phyloP scores from a whole-genome alignment of 371 early-diverging fungal species.

The Encephalitozoon intestinalis region DNA sequence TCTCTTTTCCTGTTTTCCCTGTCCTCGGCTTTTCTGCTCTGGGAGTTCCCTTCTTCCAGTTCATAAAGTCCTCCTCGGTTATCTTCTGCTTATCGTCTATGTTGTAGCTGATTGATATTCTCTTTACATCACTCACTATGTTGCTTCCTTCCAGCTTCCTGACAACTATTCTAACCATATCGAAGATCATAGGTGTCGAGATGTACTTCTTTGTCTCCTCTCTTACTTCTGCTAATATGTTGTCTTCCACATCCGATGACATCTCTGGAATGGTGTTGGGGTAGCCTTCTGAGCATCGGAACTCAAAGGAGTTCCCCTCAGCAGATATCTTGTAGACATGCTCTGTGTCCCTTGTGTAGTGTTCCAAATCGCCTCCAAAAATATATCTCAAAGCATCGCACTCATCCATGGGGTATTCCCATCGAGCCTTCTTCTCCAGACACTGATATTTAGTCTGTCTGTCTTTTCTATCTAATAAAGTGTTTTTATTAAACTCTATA shows the following conservation, averaged over 20 bases:
- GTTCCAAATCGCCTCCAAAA: neutral
- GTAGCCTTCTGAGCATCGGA: neutral
- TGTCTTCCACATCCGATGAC: neutral
- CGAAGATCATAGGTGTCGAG: constrained; percentile 7
- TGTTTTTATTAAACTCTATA: too few relatives aligned
- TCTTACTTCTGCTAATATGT: neutral
- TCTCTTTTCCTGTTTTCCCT: constrained; percentile 1
- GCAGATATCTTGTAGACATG: neutral
- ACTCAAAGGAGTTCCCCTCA: neutral
- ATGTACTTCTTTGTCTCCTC: neutral
- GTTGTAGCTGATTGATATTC: neutral
- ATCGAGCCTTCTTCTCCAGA: too few relatives aligned
- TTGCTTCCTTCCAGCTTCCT: constrained; percentile 7
- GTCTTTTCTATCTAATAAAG: too few relatives aligned
- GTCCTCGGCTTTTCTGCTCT: neutral
- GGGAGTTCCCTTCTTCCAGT: neutral
- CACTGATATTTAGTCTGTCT: too few relatives aligned
- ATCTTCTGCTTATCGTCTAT: constrained; percentile 4
- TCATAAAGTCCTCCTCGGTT: constrained; percentile 18
- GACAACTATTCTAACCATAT: neutral
- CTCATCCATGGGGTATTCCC: neutral
- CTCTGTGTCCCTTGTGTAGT: neutral
- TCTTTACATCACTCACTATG: neutral
- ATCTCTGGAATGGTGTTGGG: neutral
- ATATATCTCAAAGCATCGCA: neutral